phyloP scores from a whole-genome alignment of 2,329 filamentous ascomycete species.

The Paecilomyces niveus region DNA sequence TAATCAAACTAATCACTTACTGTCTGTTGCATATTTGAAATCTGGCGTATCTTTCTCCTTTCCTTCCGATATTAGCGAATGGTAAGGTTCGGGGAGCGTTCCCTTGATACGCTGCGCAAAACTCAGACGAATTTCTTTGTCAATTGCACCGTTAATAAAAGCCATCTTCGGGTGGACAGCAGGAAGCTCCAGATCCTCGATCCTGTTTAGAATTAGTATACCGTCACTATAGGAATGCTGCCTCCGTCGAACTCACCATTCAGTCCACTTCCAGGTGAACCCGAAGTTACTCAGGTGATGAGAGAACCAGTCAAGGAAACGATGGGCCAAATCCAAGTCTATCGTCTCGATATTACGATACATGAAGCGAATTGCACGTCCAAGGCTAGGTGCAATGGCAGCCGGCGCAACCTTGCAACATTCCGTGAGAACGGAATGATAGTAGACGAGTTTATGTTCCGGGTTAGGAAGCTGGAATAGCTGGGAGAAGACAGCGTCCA shows the following conservation, averaged over 20 bases:
- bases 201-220: conserved; percentile 37
- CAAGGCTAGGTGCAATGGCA: conserved; percentile 90
- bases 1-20: conserved; percentile 42
- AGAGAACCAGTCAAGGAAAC: conserved; percentile 96
- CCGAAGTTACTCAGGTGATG: conserved; percentile 98
- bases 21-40: conserved; percentile 77
- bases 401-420: conserved; percentile 92
- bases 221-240: not conserved
- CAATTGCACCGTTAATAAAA: conserved; percentile 82
- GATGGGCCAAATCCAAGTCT: conserved; percentile 77
- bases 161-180: conserved; percentile 81
- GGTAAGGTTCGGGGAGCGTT: conserved; percentile 78
- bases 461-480: conserved; percentile 78
- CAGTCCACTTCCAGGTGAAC: conserved; percentile 98
- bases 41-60: conserved; percentile 95
- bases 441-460: conserved; percentile 93
- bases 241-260: conserved; percentile 57
- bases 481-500: conserved; percentile 97
- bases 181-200: conserved; percentile 72
- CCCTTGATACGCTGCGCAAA: conserved; percentile 95
- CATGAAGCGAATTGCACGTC: conserved; percentile 83
- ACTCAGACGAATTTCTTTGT: conserved; percentile 94
- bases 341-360: conserved; percentile 76
- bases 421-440: conserved; percentile 90
- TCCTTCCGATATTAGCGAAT: conserved; percentile 69